Evolutionary conservation across 31 red algal species (phyloP).

Genomic region (Bonnemaisonia californica): DNA sequence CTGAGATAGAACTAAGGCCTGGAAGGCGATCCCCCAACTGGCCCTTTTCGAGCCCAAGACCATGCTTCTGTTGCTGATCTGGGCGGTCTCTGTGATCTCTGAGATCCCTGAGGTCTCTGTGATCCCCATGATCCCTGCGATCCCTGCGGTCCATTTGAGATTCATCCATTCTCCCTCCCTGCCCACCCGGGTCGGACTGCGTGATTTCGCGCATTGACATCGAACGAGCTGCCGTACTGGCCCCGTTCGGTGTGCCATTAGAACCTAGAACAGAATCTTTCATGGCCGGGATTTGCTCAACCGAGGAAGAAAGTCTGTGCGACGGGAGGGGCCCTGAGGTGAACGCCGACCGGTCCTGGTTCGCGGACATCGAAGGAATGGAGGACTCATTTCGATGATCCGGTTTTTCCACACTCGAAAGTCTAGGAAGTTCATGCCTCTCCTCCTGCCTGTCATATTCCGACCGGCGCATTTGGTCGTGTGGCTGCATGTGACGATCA

Average conservation of each 20-base stretch:
- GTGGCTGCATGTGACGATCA: neutral
- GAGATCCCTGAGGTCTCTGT: neutral
- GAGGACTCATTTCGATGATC: neutral
- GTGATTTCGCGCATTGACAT: conserved; percentile 36
- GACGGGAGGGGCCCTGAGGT: neutral
- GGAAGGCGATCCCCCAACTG: conserved; percentile 1
- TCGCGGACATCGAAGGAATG: neutral
- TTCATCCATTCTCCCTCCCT: conserved; percentile 5
- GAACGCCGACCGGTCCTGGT: neutral
- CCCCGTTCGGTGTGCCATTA: neutral
- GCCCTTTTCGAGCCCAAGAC: neutral
- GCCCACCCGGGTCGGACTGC: neutral
- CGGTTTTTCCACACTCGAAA: neutral
- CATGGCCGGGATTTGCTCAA: conserved; percentile 1
- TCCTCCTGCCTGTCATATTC: neutral
- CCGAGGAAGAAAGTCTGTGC: neutral
- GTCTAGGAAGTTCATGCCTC: neutral
- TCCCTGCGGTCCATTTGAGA: neutral
- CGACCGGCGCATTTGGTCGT: neutral
- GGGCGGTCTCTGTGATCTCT: neutral
- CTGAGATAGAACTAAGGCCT: conserved; percentile 10
- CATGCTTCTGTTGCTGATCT: neutral
- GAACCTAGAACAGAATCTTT: neutral
- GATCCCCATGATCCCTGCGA: neutral
- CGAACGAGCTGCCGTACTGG: neutral